Evolutionary conservation across 495 filamentous ascomycete genomes (phyloP).

Genomic region (Aspergillus ellipticus): DNA sequence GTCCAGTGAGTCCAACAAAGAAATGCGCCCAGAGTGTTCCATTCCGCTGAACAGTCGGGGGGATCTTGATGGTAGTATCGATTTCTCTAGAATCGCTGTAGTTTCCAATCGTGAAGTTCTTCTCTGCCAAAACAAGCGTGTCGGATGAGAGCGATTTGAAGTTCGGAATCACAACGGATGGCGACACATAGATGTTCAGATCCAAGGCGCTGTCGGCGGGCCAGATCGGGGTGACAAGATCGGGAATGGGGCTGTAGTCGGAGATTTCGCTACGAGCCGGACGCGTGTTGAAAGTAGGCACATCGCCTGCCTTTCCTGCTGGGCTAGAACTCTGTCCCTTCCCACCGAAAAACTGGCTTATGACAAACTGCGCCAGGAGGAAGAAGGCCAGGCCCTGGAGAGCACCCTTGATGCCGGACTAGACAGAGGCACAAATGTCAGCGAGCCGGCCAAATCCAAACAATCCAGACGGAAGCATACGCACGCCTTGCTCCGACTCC

Average conservation of each 20-base stretch:
- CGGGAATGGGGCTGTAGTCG: constrained; percentile 68
- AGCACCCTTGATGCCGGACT: constrained; percentile 53
- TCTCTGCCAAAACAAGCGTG: constrained; percentile 71
- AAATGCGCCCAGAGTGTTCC: constrained; percentile 94
- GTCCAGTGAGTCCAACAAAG: constrained; percentile 73
- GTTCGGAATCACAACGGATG: constrained; percentile 64
- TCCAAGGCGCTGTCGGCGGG: constrained; percentile 71
- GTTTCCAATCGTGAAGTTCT: constrained; percentile 74
- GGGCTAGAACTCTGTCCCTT: constrained; percentile 45
- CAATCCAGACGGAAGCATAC: constrained; percentile 17
- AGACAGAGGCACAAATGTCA: constrained; percentile 21
- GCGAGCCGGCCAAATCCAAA: constrained; percentile 1
- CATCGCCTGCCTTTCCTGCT: constrained; percentile 42
- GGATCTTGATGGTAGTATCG: constrained; percentile 73
- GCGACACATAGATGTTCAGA: constrained; percentile 78
- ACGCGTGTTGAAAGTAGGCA: constrained; percentile 65
- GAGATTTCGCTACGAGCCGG: constrained; percentile 57
- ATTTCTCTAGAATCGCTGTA: constrained; percentile 74
- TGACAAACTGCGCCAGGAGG: constrained; percentile 59
- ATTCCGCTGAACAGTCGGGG: constrained; percentile 79
- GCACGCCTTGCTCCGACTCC: constrained; percentile 34
- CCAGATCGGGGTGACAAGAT: constrained; percentile 85
- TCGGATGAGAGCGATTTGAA: constrained; percentile 55
- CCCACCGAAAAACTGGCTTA: constrained; percentile 54
- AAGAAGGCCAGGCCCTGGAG: constrained; percentile 70